These are phyloP conservation scores for Aspergillus tubingensis DNA, from an alignment of 2,329 filamentous ascomycete genomes.

Conservation along the genomic window DNA sequence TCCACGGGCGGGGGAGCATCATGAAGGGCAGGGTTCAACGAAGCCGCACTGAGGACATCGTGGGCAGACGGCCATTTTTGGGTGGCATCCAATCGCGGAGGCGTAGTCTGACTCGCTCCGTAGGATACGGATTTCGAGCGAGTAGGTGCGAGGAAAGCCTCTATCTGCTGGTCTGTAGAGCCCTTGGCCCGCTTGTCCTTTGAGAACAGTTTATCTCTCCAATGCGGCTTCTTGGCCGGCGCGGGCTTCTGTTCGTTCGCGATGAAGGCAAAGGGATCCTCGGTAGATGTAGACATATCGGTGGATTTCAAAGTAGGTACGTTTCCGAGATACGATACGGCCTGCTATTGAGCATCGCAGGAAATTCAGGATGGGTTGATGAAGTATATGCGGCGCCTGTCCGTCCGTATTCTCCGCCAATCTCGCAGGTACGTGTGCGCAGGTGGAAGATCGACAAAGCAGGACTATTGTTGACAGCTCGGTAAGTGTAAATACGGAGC, in stretches of 20 bases:
- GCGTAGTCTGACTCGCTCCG: conserved; percentile 29
- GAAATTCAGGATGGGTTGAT: conserved; percentile 13
- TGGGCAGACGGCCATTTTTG: conserved; percentile 37
- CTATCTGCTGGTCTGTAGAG: conserved; percentile 50
- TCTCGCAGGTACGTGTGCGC: conserved; percentile 10
- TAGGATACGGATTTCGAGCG: conserved; percentile 42
- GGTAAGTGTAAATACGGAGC: background rate
- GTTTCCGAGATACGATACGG: conserved; percentile 1
- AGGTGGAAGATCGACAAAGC: conserved; percentile 25
- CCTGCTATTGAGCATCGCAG: conserved; percentile 38
- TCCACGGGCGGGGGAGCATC: conserved; percentile 25
- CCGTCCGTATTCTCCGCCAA: conserved; percentile 17
- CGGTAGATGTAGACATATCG: conserved; percentile 39
- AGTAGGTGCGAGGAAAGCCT: conserved; percentile 60
- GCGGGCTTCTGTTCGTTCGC: conserved; percentile 36
- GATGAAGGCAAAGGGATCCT: conserved; percentile 41
- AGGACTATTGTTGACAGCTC: background rate
- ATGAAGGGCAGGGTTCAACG: conserved; percentile 20
- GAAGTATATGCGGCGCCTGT: conserved; percentile 15
- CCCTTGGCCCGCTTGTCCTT: conserved; percentile 41
- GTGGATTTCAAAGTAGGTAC: conserved; percentile 12
- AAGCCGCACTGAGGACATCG: conserved; percentile 25
- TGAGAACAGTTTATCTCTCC: conserved; percentile 54
- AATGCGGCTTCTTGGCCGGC: conserved; percentile 37
- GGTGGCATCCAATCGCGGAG: conserved; percentile 39